Conservation (phyloP, 345 rosid species). For the Aquilaria malaccensis region DNA sequence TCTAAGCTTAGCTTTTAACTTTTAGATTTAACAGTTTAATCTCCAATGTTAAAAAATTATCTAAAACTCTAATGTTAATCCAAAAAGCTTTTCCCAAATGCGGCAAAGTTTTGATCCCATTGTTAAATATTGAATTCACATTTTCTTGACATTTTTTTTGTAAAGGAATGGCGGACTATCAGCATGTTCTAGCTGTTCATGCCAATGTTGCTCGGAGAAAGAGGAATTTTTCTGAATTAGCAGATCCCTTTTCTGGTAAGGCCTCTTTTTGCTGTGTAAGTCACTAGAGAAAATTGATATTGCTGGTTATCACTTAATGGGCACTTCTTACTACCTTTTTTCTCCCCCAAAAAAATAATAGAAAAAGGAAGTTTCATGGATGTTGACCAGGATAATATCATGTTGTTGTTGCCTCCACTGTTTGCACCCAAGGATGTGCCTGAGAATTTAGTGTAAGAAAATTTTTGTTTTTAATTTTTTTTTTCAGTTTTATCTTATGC, state of each 20-base stretch:
- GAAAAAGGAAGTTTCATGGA: conserved; percentile 55
- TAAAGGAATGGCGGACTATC: conserved; percentile 91
- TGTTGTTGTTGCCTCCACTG: conserved; percentile 76
- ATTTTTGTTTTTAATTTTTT: not conserved
- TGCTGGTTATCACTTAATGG: not conserved
- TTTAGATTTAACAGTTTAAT: no score
- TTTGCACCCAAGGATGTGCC: conserved; percentile 83
- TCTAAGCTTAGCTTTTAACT: no score
- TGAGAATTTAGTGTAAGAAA: conserved; percentile 64
- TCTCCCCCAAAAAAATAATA: conserved; percentile 12
- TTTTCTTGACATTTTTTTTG: conserved; percentile 5
- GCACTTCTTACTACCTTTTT: not conserved
- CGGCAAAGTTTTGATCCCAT: not conserved
- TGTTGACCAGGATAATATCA: conserved; percentile 69
- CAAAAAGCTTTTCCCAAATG: not conserved
- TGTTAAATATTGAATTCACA: not conserved
- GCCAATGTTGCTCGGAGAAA: conserved; percentile 63
- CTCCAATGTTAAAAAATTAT: no score
- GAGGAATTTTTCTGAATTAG: conserved; percentile 57
- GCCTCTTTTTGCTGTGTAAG: conserved; percentile 1
- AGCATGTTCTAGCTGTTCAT: conserved; percentile 87
- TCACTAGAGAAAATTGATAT: not conserved
- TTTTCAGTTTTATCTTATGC: not conserved
- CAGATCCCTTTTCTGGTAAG: conserved; percentile 43
- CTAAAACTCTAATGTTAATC: no score